Percentiles rank a stretch among this genome's conserved stretches.
These are phyloP conservation scores for Erodium moschatum DNA, from an alignment of 441 rosid species.

Conservation along the genomic window DNA sequence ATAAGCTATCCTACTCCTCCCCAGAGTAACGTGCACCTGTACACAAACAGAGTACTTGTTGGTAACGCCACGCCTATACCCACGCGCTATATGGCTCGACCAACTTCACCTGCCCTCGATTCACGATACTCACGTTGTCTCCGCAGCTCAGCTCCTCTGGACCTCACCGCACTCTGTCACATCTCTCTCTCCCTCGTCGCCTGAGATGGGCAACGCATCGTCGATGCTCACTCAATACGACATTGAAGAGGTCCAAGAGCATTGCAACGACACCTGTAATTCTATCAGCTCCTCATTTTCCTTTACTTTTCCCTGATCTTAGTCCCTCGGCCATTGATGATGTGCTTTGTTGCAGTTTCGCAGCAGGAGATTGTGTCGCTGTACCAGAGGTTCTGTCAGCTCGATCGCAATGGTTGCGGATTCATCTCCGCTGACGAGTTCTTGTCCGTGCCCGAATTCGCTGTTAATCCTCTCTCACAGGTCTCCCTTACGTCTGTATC, in stretches of 20 bases:
- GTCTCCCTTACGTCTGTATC: too few relatives aligned
- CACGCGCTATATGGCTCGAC: too few relatives aligned
- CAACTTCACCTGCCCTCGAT: too few relatives aligned
- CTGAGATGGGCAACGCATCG: constrained; percentile 35
- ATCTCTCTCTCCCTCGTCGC: too few relatives aligned
- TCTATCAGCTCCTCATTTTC: neutral
- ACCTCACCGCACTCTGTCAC: too few relatives aligned
- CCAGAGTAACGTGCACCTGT: too few relatives aligned
- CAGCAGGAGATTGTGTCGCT: constrained; percentile 44
- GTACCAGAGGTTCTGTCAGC: constrained; percentile 40
- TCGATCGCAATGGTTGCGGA: constrained; percentile 38
- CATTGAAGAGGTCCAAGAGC: constrained; percentile 43
- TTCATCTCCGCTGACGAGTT: constrained; percentile 43
- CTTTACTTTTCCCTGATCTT: neutral
- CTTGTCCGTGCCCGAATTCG: constrained; percentile 40
- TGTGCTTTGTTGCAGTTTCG: constrained; percentile 28
- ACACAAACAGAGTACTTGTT: too few relatives aligned
- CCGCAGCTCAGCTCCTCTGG: too few relatives aligned
- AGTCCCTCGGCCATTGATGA: neutral
- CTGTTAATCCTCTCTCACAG: constrained; percentile 42
- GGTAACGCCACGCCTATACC: too few relatives aligned
- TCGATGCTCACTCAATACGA: constrained; percentile 46
- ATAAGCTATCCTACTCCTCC: too few relatives aligned
- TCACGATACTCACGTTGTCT: too few relatives aligned
- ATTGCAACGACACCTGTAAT: constrained; percentile 34